Conservation (phyloP, 2,329 filamentous ascomycete genomes). For the Penicillium glabrum region DNA sequence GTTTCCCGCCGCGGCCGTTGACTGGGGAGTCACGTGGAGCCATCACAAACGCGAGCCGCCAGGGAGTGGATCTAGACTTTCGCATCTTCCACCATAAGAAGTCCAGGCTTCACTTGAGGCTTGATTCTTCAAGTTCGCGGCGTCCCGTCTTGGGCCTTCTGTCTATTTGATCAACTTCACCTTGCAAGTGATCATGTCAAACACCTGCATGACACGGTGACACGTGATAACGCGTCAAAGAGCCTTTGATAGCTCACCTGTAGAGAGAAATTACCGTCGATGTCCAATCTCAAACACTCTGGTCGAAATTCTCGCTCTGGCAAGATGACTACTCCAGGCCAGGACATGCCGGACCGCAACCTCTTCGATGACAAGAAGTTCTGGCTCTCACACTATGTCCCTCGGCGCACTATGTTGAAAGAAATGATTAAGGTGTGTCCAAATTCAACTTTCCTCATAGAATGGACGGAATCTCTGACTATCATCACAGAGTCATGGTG, state of each 20-base stretch:
- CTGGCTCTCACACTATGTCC: constrained; percentile 58
- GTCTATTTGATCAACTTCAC: not conserved
- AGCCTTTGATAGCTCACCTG: not conserved
- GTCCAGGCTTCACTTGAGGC: not conserved
- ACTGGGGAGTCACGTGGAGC: not conserved
- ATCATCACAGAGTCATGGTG: constrained; percentile 51
- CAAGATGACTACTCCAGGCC: not conserved
- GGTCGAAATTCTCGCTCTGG: not conserved
- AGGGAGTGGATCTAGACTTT: not conserved
- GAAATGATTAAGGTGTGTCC: constrained; percentile 47
- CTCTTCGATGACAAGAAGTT: constrained; percentile 59
- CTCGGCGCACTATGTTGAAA: constrained; percentile 49
- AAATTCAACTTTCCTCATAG: not conserved
- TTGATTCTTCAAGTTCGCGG: not conserved
- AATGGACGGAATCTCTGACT: constrained; percentile 1
- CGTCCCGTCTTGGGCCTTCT: not conserved
- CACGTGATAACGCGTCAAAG: constrained; percentile 29
- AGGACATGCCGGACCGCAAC: not conserved
- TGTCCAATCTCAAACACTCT: not conserved
- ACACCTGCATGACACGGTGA: constrained; percentile 8
- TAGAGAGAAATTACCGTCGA: not conserved
- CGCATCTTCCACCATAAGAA: not conserved
- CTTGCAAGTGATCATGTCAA: not conserved
- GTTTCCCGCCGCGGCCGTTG: not conserved
- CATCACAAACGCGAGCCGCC: not conserved